A percentile compares a stretch with the other conserved stretches of the same genome.
Evolutionary conservation across 345 rosid genomes (phyloP).

Genomic region (Mercurialis annua): DNA sequence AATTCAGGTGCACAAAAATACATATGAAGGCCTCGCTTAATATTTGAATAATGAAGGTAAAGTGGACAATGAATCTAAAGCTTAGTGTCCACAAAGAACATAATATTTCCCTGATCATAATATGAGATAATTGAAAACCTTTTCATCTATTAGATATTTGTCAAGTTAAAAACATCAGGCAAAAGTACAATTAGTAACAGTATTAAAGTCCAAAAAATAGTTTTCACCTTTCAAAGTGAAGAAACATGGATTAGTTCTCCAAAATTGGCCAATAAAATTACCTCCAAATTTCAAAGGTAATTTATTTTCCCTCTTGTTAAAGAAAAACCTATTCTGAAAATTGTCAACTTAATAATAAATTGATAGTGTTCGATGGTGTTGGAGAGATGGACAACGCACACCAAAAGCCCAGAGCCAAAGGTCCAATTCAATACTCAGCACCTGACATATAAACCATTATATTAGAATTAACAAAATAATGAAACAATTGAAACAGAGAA

Average conservation of each 20-base stretch:
- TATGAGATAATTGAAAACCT: too few species aligned
- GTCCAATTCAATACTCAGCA: conserved; percentile 68
- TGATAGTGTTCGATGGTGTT: conserved; percentile 63
- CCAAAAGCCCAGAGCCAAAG: conserved; percentile 87
- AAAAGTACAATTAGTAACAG: not conserved
- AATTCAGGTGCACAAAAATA: too few species aligned
- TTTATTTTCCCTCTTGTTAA: not conserved
- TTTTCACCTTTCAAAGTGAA: not conserved
- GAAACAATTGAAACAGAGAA: not conserved
- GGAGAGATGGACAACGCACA: conserved; percentile 48
- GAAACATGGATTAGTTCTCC: conserved; percentile 1
- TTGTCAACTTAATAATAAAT: conserved; percentile 48
- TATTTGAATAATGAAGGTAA: too few species aligned
- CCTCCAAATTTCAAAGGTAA: not conserved
- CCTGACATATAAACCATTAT: conserved; percentile 35
- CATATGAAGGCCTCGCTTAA: too few species aligned
- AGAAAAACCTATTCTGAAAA: conserved; percentile 6
- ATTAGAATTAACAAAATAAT: not conserved
- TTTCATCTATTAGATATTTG: too few species aligned
- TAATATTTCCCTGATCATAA: not conserved
- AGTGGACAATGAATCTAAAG: not conserved
- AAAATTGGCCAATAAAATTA: not conserved
- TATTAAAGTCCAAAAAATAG: not conserved
- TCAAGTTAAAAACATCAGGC: not conserved
- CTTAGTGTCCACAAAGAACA: not conserved